Evolutionary conservation across 805 yeast genomes (phyloP).

Genomic region (Zygoascus bituminiphila): DNA sequence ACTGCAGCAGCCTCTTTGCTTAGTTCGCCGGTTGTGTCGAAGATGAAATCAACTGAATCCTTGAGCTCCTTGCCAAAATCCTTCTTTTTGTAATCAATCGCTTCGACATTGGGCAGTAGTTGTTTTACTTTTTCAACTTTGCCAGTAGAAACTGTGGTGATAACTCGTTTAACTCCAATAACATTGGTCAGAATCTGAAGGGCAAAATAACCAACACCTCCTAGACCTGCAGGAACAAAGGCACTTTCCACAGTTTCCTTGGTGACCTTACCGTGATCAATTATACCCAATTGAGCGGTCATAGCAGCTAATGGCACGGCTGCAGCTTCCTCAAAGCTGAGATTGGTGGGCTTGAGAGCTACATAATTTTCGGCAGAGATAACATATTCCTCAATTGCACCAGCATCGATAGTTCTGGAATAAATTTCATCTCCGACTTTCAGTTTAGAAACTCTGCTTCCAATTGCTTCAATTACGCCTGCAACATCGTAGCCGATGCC

Average conservation of each 20-base stretch:
- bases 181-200: conserved; percentile 18
- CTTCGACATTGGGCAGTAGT: conserved; percentile 17
- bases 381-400: conserved; percentile 16
- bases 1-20: conserved; percentile 10
- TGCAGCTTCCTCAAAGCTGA: conserved; percentile 3
- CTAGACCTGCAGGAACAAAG: conserved; percentile 15
- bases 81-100: conserved; percentile 18
- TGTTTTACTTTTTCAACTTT: conserved; percentile 12
- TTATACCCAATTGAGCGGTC: neutral
- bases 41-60: conserved; percentile 13
- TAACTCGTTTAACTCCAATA: conserved; percentile 15
- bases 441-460: conserved; percentile 14
- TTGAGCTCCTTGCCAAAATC: conserved; percentile 13
- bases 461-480: conserved; percentile 21
- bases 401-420: conserved; percentile 10
- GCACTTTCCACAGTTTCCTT: conserved; percentile 9
- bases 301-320: neutral
- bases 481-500: conserved; percentile 21
- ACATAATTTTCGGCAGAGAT: conserved; percentile 8
- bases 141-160: conserved; percentile 17
- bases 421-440: conserved; percentile 19
- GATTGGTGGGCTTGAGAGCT: conserved; percentile 14
- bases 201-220: conserved; percentile 17
- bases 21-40: conserved; percentile 16
- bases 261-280: neutral